Percentiles rank a stretch among this genome's conserved stretches.
phyloP scores from a whole-genome alignment of 169 alveolate species.

The Besnoitia besnoiti region DNA sequence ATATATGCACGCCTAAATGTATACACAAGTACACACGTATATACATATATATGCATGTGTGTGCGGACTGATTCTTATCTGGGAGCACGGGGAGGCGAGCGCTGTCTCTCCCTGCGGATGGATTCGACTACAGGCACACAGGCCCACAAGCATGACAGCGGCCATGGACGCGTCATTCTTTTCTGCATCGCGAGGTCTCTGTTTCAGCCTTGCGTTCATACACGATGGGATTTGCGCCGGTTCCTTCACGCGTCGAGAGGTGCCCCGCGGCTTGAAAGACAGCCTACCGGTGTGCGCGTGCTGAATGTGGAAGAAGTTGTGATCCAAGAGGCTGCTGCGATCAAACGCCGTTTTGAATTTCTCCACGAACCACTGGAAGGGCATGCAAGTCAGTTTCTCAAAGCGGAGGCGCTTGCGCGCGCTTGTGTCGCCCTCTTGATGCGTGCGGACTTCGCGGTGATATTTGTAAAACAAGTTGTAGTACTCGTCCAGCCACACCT shows the following conservation, averaged over 20 bases:
- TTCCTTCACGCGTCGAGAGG: no score
- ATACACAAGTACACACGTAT: no score
- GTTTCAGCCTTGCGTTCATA: background rate
- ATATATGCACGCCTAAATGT: background rate
- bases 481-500: conserved; percentile 71
- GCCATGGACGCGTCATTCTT: background rate
- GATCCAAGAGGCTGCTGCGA: conserved; percentile 54
- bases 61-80: no score
- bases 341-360: conserved; percentile 57
- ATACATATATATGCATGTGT: no score
- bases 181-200: background rate
- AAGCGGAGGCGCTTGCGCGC: conserved; percentile 27
- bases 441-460: conserved; percentile 57
- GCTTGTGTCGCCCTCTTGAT: conserved; percentile 26
- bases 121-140: no score
- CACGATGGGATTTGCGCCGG: no score
- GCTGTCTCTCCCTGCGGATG: no score
- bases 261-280: no score
- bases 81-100: background rate
- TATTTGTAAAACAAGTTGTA: conserved; percentile 43
- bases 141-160: no score
- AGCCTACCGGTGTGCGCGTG: conserved; percentile 45
- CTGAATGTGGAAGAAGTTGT: conserved; percentile 50
- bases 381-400: conserved; percentile 36
- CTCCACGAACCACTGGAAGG: conserved; percentile 69